Evolutionary conservation across 2,329 filamentous ascomycete species (phyloP), one percentile per base, ranked within the genome.

Genomic region (Ophidiomyces ophidiicola): DNA sequence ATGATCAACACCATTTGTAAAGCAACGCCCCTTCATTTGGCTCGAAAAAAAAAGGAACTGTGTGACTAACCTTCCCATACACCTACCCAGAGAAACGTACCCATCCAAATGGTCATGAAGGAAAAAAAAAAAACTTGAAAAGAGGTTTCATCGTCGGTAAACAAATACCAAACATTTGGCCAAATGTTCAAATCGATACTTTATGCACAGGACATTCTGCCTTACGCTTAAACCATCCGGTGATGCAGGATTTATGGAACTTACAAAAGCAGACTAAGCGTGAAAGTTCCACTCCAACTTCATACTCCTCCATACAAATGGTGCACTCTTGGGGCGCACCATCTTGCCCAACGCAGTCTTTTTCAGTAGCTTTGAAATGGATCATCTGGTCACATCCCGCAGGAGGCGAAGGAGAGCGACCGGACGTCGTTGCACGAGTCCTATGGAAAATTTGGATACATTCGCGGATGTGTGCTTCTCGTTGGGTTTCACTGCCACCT

Each of bases 221-320:
- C 55, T 51, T 75, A 62, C 58, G 70, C 39, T 68, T 67, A 62
- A 75, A 76, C 75, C 75, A 79, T 41, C 68, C 62, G 36, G 69
- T 60, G 41, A 79, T 77, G 51, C 75, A 79, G 33, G 56, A 56
- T 55, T 70, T 67, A 53, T 78, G 75, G 46, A 78, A 79, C 48
- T 76, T 76, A 59, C 75, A 79, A 46, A 75, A 60, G 51, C 75
- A 79, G 48, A 76, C 72, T 50, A 79, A 57, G 44, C 75, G 61
- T 6, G 70, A 72, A 60, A 79, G 62, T 48, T 68, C 62, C 49
- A 74, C 70, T 0, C 74, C 74, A 7, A 68, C 65, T 48, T 73
- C 67, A 51, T 78, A 78, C 40, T 79, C 75, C 46, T 77, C 74
- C 51, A 78, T 71, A 52, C 75, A 79, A 36, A 79, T 78, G 6